Evolutionary conservation across 2,329 filamentous ascomycete species (phyloP), one percentile per base, ranked within the genome.

Genomic region (Sclerotinia glacialis): DNA sequence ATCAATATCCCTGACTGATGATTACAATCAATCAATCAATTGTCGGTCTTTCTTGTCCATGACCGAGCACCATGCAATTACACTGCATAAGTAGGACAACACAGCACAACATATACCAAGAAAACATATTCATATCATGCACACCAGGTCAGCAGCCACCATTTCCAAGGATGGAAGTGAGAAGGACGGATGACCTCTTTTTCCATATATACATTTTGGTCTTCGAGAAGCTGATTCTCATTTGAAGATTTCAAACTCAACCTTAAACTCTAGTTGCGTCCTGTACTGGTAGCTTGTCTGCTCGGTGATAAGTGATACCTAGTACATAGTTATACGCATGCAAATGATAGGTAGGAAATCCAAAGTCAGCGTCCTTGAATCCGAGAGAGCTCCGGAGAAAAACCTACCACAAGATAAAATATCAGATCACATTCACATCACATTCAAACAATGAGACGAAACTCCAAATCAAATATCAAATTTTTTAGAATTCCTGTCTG

Each of bases 111-210:
- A 46, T 5, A 58, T 46, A 37, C 37, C 37, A 12, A 37, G 34
- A 2, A 37, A 37, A 9, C 11, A 11, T 42, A 28, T 58, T 58
- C 21, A n/a, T n/a, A n/a, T 42, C 55, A 5, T 46, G 55, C 31
- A 59, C 26, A 46, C 23, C 37, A 37, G 44, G 58, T 50, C 58
- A 50, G 58, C 58, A 61, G 58, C 58, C 34, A 61, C 28, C 44
- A 34, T 34, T 49, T 50, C 14, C 44, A 34, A 37, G 31, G n/a
- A 3, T 46, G 23, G 26, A 8, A 31, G 55, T 28, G 21, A 42
- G 23, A 31, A 8, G 40, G 14, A 31, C 55, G 9, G 28, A 46
- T 46, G 40, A 59, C n/a, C 14, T 1, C 49, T 34, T 31, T 59
- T 31, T 28, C 9, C 47, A 21, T 21, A 49, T 5, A 3, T 37